Percentiles rank a stretch among this genome's conserved stretches.
These are phyloP conservation scores for Lachnellula hyalina DNA, from an alignment of 2,329 filamentous ascomycete species.

Conservation along the genomic window DNA sequence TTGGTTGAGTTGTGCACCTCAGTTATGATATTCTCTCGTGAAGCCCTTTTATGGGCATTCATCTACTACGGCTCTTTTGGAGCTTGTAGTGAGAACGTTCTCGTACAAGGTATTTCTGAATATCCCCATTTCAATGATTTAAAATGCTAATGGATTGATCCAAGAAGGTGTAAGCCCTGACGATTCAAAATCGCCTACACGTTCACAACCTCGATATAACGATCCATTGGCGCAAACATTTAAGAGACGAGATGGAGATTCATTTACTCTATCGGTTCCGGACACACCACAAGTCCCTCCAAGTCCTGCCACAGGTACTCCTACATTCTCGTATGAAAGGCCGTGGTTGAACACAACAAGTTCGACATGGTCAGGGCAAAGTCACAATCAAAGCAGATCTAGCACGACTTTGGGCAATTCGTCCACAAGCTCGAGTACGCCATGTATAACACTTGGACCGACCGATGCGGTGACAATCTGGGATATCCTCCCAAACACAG, in stretches of 20 bases:
- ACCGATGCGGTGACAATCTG: conserved; percentile 20
- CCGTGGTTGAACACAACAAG: no score
- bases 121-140: not conserved
- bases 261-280: not conserved
- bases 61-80: conserved; percentile 10
- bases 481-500: conserved; percentile 23
- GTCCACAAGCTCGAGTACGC: not conserved
- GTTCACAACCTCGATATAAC: not conserved
- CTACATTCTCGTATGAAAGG: no score
- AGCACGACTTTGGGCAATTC: not conserved
- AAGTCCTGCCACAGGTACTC: no score
- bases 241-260: not conserved
- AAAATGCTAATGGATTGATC: not conserved
- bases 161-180: not conserved
- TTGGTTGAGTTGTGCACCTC: not conserved
- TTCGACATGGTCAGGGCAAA: no score
- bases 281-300: no score
- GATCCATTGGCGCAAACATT: not conserved
- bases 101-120: conserved; percentile 4
- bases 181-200: conserved; percentile 1
- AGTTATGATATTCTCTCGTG: conserved; percentile 15
- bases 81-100: not conserved
- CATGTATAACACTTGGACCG: conserved; percentile 8
- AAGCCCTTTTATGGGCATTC: conserved; percentile 10
- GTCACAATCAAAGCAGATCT: no score